These are phyloP conservation scores for Juglanconis oblonga DNA, from an alignment of 2,329 filamentous ascomycete species.

Conservation along the genomic window DNA sequence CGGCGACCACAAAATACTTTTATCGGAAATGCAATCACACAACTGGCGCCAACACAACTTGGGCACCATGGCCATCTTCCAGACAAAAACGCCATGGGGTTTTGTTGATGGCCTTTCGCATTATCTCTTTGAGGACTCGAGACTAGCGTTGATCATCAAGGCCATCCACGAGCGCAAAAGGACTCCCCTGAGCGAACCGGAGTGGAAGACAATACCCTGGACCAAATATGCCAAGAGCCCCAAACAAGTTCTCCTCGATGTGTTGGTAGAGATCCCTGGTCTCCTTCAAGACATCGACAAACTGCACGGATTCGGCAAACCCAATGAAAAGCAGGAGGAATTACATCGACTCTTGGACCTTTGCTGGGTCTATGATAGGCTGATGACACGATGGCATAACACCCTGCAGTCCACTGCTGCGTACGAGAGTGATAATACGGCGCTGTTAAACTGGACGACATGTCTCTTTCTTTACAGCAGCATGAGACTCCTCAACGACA, in stretches of 20 bases:
- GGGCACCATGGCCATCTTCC: slow-evolving; percentile 4
- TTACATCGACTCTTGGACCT: slow-evolving; percentile 13
- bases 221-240: slow-evolving; percentile 16
- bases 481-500: slow-evolving; percentile 10
- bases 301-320: neutral
- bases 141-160: slow-evolving; percentile 15
- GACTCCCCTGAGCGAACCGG: slow-evolving; percentile 14
- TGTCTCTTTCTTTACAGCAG: slow-evolving; percentile 22
- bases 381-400: neutral
- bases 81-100: slow-evolving; percentile 6
- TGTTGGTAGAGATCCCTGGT: slow-evolving; percentile 19
- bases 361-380: neutral
- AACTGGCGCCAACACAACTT: slow-evolving; percentile 5
- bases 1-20: neutral
- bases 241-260: slow-evolving; percentile 21
- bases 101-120: neutral
- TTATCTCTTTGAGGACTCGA: neutral
- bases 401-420: slow-evolving; percentile 8
- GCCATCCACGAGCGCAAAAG: slow-evolving; percentile 17
- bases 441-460: slow-evolving; percentile 19
- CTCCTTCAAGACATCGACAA: slow-evolving; percentile 21
- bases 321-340: slow-evolving; percentile 1
- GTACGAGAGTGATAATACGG: slow-evolving; percentile 17
- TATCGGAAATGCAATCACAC: neutral
- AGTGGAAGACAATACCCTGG: slow-evolving; percentile 24